A percentile compares a stretch with the other conserved stretches of the same genome.
These are phyloP conservation scores for Trichomonas tenax DNA, from an alignment of 208 protist genomes.

Conservation along the genomic window DNA sequence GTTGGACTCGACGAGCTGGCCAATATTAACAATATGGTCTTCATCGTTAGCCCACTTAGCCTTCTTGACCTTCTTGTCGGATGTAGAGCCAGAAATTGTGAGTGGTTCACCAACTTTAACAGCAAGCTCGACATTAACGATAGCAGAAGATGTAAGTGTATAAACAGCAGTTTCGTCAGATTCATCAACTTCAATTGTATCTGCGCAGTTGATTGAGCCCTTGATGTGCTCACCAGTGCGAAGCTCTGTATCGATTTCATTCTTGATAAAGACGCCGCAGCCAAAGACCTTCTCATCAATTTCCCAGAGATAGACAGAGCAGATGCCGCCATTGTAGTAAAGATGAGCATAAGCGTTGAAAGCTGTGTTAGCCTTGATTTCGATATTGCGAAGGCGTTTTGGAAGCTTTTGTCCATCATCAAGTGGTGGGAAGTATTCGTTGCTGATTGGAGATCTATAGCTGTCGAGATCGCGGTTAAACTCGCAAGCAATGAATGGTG, in stretches of 20 bases:
- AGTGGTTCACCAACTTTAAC: neutral
- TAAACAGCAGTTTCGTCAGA: neutral
- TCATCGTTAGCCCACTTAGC: neutral
- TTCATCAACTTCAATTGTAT: slow-evolving; percentile 9
- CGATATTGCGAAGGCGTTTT: neutral
- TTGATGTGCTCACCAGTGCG: neutral
- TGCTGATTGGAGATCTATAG: neutral
- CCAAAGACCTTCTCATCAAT: neutral
- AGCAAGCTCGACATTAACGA: neutral
- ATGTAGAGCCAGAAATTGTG: neutral
- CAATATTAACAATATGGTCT: neutral
- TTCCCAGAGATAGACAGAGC: slow-evolving; percentile 9
- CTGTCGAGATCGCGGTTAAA: slow-evolving; percentile 1
- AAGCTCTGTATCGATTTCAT: neutral
- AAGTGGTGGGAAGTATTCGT: neutral
- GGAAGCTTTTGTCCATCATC: neutral
- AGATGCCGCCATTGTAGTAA: neutral
- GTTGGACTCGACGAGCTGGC: neutral
- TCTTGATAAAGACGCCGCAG: neutral
- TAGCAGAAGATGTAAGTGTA: neutral
- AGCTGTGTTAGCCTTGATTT: neutral
- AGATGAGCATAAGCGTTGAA: neutral
- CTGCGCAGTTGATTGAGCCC: neutral
- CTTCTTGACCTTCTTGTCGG: neutral
- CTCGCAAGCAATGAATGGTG: neutral